Evolutionary conservation across 2,329 filamentous ascomycete genomes (phyloP).

Genomic region (Aspergillus niger): DNA sequence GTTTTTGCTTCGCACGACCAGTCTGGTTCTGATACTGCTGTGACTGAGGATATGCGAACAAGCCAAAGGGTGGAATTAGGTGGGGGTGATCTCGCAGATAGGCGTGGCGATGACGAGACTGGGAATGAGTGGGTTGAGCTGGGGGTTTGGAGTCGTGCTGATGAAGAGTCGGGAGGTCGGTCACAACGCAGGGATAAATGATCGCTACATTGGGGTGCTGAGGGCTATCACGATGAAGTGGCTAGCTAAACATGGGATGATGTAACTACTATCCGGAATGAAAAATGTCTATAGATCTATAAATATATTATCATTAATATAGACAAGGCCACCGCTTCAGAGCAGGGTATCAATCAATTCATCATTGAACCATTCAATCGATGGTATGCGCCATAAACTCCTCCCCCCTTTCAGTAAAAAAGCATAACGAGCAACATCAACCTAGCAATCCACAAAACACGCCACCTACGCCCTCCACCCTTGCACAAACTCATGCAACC

Average conservation of each 20-base stretch:
- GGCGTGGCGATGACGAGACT: neutral
- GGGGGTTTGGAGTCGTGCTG: neutral
- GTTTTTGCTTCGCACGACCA: neutral
- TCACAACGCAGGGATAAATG: neutral
- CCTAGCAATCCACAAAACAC: neutral
- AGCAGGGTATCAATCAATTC: constrained; percentile 14
- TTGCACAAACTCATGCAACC: constrained; percentile 90
- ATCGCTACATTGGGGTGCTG: neutral
- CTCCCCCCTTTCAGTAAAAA: no score
- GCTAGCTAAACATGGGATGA: neutral
- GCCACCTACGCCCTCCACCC: constrained; percentile 69
- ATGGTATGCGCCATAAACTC: no score
- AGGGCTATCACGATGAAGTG: neutral
- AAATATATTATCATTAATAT: neutral
- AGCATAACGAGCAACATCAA: neutral
- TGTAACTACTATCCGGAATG: neutral
- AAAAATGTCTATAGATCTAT: constrained; percentile 9
- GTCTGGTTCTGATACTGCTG: neutral
- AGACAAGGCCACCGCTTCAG: constrained; percentile 16
- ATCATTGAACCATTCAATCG: no score
- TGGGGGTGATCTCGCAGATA: neutral
- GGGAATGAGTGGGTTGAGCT: constrained; percentile 5
- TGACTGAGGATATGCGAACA: neutral
- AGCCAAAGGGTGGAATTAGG: neutral
- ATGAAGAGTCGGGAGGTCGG: constrained; percentile 1